Base-by-base conservation (phyloP, 1,284 basidiomycete genomes). In the Austropuccinia psidii region DNA sequence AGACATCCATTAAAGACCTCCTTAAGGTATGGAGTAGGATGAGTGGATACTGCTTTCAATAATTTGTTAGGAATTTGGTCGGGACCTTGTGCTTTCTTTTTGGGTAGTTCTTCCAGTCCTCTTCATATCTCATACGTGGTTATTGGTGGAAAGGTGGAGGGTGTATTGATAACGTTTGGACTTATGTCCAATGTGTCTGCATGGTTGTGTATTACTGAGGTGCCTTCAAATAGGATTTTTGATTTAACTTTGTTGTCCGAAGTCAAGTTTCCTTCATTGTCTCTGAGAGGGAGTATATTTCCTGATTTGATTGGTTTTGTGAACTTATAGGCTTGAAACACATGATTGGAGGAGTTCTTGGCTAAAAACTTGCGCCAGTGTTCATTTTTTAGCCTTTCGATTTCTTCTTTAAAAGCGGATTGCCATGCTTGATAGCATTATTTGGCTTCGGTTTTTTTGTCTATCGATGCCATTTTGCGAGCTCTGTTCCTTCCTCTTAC, bases 61-160 rank as follows among this genome's bases (percentile, higher is more conserved):
- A 69, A 35, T 33, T 69, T 41, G 17, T 69, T 69, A 2, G 66
- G 52, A 3, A 69, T 58, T 9, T 4, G 3, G 27, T 69, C 54
- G 2, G 41, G 50, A 7, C 65, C 49, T 37, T 35, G n/a, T 1
- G 65, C 65, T 37, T 68, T 68, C 29, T 57, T 43, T 21, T 49
- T 49, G 19, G 66, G 35, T 3, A 68, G 66, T 3, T 21, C 24
- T 1, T 9, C 8, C 2, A 62, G 27, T 13, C 39, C 41, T 31
- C 33, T 29, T 15, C 24, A 31, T 1, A 47, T 19, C 27, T 69
- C 54, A 19, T 54, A 50, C 31, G 9, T 9, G 1, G 61, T 64
- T 24, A 64, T n/a, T 13, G n/a, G n/a, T n/a, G n/a, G n/a, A n/a
- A n/a, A n/a, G n/a, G n/a, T n/a, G n/a, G n/a, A n/a, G n/a, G n/a